Percentiles rank a stretch among this genome's conserved stretches.
phyloP scores from a whole-genome alignment of 331 rosid genomes.

The Prunus yedoensis region DNA sequence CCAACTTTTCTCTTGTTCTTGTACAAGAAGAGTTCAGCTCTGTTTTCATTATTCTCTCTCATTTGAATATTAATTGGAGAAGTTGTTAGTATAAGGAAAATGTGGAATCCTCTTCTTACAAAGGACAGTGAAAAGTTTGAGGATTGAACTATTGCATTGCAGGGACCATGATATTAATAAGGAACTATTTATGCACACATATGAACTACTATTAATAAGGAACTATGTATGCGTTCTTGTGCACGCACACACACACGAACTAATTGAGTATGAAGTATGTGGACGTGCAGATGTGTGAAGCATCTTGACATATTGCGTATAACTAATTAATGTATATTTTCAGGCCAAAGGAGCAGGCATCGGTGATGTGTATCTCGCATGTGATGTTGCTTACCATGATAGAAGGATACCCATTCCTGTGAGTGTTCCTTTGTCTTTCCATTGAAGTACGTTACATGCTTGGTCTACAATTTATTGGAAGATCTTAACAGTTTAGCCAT shows the following conservation, averaged over 20 bases:
- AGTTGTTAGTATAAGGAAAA: not conserved
- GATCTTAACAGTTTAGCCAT: not conserved
- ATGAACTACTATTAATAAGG: too few species aligned
- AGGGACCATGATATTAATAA: not conserved
- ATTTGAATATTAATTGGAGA: not conserved
- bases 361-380: constrained; percentile 71
- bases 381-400: constrained; percentile 92
- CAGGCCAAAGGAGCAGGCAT: constrained; percentile 89
- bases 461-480: not conserved
- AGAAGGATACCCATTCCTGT: constrained; percentile 99
- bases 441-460: not conserved
- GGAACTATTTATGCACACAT: not conserved
- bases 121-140: not conserved
- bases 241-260: not conserved
- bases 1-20: not conserved
- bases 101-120: not conserved
- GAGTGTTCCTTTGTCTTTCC: constrained; percentile 36
- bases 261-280: not conserved
- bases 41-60: not conserved
- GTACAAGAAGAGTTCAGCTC: not conserved
- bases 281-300: not conserved
- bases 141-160: not conserved
- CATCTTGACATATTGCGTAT: not conserved
- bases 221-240: not conserved
- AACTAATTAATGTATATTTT: constrained; percentile 29